Base-by-base conservation (phyloP, 805 yeast genomes). In the Ogataea dorogensis region DNA sequence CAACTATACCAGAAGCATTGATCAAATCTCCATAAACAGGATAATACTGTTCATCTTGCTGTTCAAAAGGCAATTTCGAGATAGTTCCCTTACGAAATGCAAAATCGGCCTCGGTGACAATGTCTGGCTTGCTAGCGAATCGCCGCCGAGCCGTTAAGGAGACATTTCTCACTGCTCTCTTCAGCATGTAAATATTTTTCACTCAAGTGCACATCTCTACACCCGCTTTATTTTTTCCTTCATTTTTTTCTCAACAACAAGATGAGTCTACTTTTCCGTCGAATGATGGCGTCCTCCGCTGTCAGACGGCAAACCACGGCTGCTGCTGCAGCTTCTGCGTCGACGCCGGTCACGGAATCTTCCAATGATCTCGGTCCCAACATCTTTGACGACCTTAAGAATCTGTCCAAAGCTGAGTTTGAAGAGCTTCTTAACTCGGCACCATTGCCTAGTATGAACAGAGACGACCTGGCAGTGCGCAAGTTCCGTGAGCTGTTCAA, bases 81-180 rank as follows among this genome's bases (percentile, higher is more conserved):
- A 60, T 51, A 17, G 39, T 33, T 4, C 16, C 17, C 28, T 58
- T 59, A 26, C 65, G 49, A 22, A 50, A 55, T 9, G 64, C 63
- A 52, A 60, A 60, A 32, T 61, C 65, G 1, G 61, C 44, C 14
- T 59, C 64, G 13, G 44, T 55, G 1, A 51, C 45, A 17, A 56
- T 46, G 16, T 29, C 40, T 9, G 31, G 30, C 16, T 24, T 36
- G 28, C 28, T 18, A 3, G 20, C 36, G n/a, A 28, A 17, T 16
- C 29, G 13, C 18, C 24, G 17, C 14, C 17, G 8, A 4, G 14
- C 11, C 5, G 18, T 8, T 7, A 23, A 10, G 25, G 7, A 8
- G 25, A 12, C 12, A 23, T 5, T 11, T 23, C 12, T 13, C 12
- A 23, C 5, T n/a, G n/a, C 25, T 25, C 28, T 14, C n/a, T 13